Percentiles rank a stretch among this genome's conserved stretches.
Conservation (phyloP, 23 red algal species). For the Gracilariopsis chorda region DNA sequence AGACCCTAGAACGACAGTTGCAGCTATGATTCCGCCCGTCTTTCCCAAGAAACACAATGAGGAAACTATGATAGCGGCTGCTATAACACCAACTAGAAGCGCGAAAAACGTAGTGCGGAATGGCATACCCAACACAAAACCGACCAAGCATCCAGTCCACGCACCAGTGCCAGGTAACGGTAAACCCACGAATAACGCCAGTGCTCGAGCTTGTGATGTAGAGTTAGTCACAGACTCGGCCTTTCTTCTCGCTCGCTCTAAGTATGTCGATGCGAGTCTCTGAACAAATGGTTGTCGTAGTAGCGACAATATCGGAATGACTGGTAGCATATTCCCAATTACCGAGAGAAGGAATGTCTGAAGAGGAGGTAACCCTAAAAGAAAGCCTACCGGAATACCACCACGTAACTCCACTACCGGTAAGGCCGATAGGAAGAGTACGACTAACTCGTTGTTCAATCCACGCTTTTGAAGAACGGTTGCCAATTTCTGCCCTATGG, state of each 20-base stretch:
- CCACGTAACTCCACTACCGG: conserved; percentile 94
- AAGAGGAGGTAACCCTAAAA: conserved; percentile 66
- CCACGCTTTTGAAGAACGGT: background rate
- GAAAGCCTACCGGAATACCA: conserved; percentile 81
- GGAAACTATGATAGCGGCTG: conserved; percentile 76
- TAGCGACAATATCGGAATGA: conserved; percentile 53
- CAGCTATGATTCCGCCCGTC: conserved; percentile 47
- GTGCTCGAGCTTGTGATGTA: conserved; percentile 26
- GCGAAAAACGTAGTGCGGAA: conserved; percentile 33
- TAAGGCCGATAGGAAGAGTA: conserved; percentile 66
- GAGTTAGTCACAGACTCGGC: conserved; percentile 26
- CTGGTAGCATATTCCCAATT: conserved; percentile 81
- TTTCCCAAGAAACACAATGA: conserved; percentile 61
- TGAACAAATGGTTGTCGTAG: conserved; percentile 63
- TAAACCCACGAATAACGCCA: conserved; percentile 94
- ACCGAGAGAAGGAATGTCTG: conserved; percentile 68
- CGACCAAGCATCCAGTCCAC: conserved; percentile 83
- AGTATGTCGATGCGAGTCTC: conserved; percentile 4
- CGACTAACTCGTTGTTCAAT: background rate
- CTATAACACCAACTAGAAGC: conserved; percentile 68
- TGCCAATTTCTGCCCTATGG: background rate
- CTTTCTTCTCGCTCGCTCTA: conserved; percentile 67
- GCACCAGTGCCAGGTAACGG: conserved; percentile 95
- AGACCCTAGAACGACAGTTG: background rate
- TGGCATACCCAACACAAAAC: conserved; percentile 81